Evolutionary conservation across 1,139 yeast species (phyloP), one percentile per base, ranked within the genome.

Genomic region (Hansenula sp.): DNA sequence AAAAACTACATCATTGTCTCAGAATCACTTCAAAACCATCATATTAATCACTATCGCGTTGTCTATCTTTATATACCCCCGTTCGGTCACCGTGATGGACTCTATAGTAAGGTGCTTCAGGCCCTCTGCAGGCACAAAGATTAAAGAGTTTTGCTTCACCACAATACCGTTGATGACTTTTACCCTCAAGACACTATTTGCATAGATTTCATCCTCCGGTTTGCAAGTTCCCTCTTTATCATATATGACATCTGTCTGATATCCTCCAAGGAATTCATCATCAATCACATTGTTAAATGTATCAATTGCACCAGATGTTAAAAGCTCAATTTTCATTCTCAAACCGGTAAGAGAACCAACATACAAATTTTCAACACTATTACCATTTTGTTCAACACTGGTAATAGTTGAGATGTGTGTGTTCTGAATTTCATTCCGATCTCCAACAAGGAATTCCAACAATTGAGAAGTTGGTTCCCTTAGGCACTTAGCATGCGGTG

Each of bases 321-420:
- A 48, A 19, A 61, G 55, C 50, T 76, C 82, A 21, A 73, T 41
- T 12, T 56, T 52, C 3, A 74, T 31, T 30, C 75, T 53, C 9
- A 73, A 48, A 1, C 71, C 61, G 9, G 53, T 53, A 3, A 74
- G 47, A 19, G 44, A 39, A 47, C 2, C 71, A 65, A 38, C 68
- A 60, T 69, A 73, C 66, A 26, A 59, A 45, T 51, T 66, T 69
- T 24, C 55, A 50, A 12, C 29, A 6, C 43, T 50, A 7, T 35
- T 47, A 32, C 38, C 51, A n/a, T n/a, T n/a, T n/a, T n/a, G n/a
- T n/a, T n/a, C n/a, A n/a, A n/a, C n/a, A n/a, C n/a, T n/a, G n/a
- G n/a, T n/a, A n/a, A n/a, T n/a, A n/a, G n/a, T n/a, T n/a, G n/a
- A n/a, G n/a, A n/a, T n/a, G n/a, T 34, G 36, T 8, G 38, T 36